These are phyloP conservation scores for Saksenaea oblongispora DNA, from an alignment of 371 early-diverging fungal genomes.

Conservation along the genomic window DNA sequence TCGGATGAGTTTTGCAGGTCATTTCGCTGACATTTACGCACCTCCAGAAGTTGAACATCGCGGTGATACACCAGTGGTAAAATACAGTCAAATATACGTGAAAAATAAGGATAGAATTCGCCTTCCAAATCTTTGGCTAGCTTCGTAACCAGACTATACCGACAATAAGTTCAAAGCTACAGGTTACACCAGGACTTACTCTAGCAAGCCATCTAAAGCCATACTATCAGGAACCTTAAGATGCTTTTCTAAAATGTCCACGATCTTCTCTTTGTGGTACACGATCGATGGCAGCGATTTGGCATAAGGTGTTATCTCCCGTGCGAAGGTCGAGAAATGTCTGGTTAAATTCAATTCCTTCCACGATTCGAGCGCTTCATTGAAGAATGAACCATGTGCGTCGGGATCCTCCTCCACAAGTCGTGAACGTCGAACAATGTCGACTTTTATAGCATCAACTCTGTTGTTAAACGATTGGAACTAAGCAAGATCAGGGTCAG, in stretches of 20 bases:
- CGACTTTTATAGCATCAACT: conserved; percentile 78
- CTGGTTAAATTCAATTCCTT: conserved; percentile 86
- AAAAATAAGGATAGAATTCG: conserved; percentile 86
- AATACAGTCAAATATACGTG: conserved; percentile 59
- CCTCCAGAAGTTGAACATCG: conserved; percentile 79
- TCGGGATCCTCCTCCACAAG: conserved; percentile 64
- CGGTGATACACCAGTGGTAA: conserved; percentile 64
- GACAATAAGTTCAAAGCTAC: not conserved
- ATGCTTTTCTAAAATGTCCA: conserved; percentile 65
- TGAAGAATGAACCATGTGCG: conserved; percentile 79
- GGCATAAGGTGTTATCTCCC: conserved; percentile 63
- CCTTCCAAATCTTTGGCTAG: conserved; percentile 90
- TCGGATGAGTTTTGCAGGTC: not conserved
- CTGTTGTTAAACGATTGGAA: conserved; percentile 82
- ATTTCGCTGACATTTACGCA: conserved; percentile 19
- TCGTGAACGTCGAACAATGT: conserved; percentile 58
- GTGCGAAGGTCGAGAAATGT: conserved; percentile 71
- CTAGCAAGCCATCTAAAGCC: conserved; percentile 76
- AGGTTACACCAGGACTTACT: conserved; percentile 45
- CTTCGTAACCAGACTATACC: conserved; percentile 68
- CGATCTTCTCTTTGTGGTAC: conserved; percentile 83
- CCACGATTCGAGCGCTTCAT: conserved; percentile 77
- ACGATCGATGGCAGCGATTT: conserved; percentile 85
- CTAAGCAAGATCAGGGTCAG: conserved; percentile 35
- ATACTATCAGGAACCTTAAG: conserved; percentile 60